Evolutionary conservation across 129 eudicot species (phyloP), one percentile per base, ranked within the genome.

Genomic region (Gnaphalium uliginosum): DNA sequence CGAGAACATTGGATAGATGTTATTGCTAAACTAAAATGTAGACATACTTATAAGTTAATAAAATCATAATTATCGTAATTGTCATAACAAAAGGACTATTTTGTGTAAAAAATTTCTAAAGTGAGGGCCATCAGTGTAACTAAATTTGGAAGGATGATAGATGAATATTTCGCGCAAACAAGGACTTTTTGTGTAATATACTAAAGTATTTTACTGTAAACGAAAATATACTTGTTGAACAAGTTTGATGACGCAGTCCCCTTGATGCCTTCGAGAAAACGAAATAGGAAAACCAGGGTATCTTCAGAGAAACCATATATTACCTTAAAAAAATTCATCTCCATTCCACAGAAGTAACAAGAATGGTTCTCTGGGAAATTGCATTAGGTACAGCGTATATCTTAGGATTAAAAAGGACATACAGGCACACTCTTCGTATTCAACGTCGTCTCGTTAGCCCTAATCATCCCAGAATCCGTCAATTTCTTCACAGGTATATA

Each of bases 321-420:
- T 8, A 8, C 8, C 6, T 6, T 6, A 6, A 6, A 33, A 33
- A 33, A 29, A 29, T 29, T 29, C 2, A 35, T 8, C 41, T 35
- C 41, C 41, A 35, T 35, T 35, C 11, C 10, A 35, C 41, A 8
- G 41, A 35, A 8, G 41, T 17, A 26, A 74, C 19, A 43, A 63
- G 2, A 27, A 92, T 92, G 98, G 98, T 92, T 83, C 43, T 93
- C 27, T 93, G 98, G 98, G 98, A 93, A 79, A 86, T 93, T 29
- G 81, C 98, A 81, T 73, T 89, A 71, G 90, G 83, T 8, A 90
- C 98, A 2, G 98, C 98, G 30, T 92, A 92, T 76, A 86, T 93
- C 84, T 59, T 93, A 86, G 98, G 98, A 8, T 79, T 93, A 37
- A 90, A 80, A 53, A 78, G 87, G 66, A 89, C 98, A 5, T 88